Conservation (phyloP, 2,329 filamentous ascomycete genomes). For the Albifimbria verrucaria region DNA sequence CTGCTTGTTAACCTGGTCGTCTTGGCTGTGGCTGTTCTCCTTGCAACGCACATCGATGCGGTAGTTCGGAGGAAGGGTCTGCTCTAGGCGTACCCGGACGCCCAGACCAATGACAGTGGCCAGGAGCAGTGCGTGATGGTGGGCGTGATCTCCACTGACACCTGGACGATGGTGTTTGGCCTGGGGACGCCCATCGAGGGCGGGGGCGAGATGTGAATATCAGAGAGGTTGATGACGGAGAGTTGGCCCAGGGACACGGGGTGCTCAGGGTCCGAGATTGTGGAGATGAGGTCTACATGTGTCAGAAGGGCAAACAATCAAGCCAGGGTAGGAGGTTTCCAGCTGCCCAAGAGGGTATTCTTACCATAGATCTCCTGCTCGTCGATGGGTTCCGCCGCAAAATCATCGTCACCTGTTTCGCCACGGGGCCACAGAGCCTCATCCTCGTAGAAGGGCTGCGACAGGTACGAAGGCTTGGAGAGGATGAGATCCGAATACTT, state of each 20-base stretch:
- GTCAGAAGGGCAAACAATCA: constrained; percentile 11
- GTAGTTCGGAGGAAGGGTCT: constrained; percentile 86
- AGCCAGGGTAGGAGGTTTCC: too few species aligned
- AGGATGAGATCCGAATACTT: constrained; percentile 46
- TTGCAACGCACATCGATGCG: constrained; percentile 92
- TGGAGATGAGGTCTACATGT: constrained; percentile 77
- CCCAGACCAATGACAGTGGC: constrained; percentile 95
- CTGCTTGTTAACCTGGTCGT: constrained; percentile 96
- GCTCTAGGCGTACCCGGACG: constrained; percentile 85
- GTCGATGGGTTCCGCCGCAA: constrained; percentile 78
- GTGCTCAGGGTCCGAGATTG: constrained; percentile 95
- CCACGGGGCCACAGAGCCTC: constrained; percentile 29
- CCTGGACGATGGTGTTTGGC: constrained; percentile 60
- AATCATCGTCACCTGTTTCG: constrained; percentile 51
- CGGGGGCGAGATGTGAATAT: constrained; percentile 71
- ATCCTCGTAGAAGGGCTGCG: constrained; percentile 34
- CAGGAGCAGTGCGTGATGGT: constrained; percentile 97
- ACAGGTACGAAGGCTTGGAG: constrained; percentile 41
- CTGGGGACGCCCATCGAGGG: constrained; percentile 35
- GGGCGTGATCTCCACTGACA: constrained; percentile 87
- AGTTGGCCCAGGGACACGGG: constrained; percentile 90
- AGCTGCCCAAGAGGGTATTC: constrained; percentile 12
- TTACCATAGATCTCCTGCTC: constrained; percentile 94
- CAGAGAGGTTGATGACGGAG: constrained; percentile 91
- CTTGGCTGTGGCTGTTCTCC: constrained; percentile 91